Percentiles rank a stretch among this genome's conserved stretches.
phyloP scores from a whole-genome alignment of 139 green algal species.

The Pycnococcus provasolii region DNA sequence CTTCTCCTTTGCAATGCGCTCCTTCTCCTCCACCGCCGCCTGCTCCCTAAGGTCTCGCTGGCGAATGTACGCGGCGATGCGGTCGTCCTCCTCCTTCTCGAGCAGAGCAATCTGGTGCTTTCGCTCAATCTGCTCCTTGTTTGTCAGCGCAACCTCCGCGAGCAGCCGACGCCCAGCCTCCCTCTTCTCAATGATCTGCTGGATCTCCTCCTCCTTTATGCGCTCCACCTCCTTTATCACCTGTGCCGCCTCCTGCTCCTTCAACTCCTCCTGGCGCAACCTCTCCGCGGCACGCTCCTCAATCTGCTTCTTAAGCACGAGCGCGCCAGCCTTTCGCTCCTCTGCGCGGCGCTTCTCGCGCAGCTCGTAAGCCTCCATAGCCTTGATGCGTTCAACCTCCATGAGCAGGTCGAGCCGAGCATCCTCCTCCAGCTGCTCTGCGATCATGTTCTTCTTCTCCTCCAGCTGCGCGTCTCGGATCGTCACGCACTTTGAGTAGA shows the following conservation, averaged over 20 bases:
- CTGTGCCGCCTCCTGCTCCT: conserved; percentile 36
- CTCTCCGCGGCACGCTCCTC: conserved; percentile 33
- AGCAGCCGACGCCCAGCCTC: conserved; percentile 38
- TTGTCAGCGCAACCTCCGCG: conserved; percentile 51
- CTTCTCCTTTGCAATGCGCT: conserved; percentile 52
- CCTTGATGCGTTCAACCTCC: conserved; percentile 63
- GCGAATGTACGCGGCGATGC: conserved; percentile 59
- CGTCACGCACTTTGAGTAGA: conserved; percentile 74
- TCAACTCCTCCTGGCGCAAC: conserved; percentile 32
- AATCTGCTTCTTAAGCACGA: conserved; percentile 66
- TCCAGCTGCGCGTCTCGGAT: conserved; percentile 70
- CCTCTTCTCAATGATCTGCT: conserved; percentile 45
- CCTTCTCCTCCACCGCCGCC: conserved; percentile 53
- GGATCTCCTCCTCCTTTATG: conserved; percentile 50
- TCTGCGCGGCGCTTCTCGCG: conserved; percentile 52
- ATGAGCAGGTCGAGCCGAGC: conserved; percentile 61
- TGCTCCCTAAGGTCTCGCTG: conserved; percentile 57
- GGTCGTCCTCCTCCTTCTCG: conserved; percentile 65
- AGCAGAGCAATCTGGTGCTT: conserved; percentile 51
- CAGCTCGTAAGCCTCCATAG: conserved; percentile 48
- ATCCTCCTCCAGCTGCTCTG: conserved; percentile 49
- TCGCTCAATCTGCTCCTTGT: conserved; percentile 58
- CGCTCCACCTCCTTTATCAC: conserved; percentile 55
- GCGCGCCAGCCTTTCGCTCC: conserved; percentile 47
- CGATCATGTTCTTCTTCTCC: conserved; percentile 62